phyloP scores from a whole-genome alignment of 495 filamentous ascomycete genomes.

The Penicillium dipodomyicola region DNA sequence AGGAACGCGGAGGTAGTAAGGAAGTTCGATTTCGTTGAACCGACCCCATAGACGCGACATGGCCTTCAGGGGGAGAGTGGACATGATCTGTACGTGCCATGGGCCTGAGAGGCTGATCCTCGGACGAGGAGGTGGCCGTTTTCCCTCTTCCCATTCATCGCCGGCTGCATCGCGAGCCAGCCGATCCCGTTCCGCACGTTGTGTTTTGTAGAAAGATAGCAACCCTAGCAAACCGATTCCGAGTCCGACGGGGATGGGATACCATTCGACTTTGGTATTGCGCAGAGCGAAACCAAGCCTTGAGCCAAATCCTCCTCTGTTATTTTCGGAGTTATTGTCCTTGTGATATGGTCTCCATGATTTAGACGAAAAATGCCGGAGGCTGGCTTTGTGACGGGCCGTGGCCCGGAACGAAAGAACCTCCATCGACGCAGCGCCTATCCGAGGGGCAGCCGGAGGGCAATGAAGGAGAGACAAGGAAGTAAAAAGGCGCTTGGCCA shows the following conservation, averaged over 20 bases:
- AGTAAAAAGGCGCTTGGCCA: slow-evolving; percentile 41
- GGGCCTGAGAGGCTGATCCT: slow-evolving; percentile 81
- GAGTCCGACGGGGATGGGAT: slow-evolving; percentile 89
- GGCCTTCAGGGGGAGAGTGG: slow-evolving; percentile 90
- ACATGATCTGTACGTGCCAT: slow-evolving; percentile 97
- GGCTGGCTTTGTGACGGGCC: slow-evolving; percentile 34
- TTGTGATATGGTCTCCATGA: slow-evolving; percentile 39
- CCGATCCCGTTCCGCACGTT: slow-evolving; percentile 51
- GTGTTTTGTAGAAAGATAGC: slow-evolving; percentile 77
- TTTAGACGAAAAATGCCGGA: slow-evolving; percentile 46
- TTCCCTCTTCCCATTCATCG: slow-evolving; percentile 43
- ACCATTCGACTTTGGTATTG: slow-evolving; percentile 85
- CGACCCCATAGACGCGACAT: slow-evolving; percentile 89
- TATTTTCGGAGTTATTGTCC: slow-evolving; percentile 36
- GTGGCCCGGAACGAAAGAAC: slow-evolving; percentile 43
- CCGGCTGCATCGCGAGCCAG: slow-evolving; percentile 51
- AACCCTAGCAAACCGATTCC: slow-evolving; percentile 85
- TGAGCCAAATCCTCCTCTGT: slow-evolving; percentile 61
- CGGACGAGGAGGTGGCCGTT: slow-evolving; percentile 59
- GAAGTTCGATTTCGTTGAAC: slow-evolving; percentile 91
- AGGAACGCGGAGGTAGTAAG: slow-evolving; percentile 83
- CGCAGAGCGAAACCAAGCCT: slow-evolving; percentile 60
- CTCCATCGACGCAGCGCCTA: slow-evolving; percentile 35
- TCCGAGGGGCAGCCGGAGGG: slow-evolving; percentile 30
- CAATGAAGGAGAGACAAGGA: slow-evolving; percentile 30